Evolutionary conservation across 140 eudicot species (phyloP).

Genomic region (Cichorium intybus): DNA sequence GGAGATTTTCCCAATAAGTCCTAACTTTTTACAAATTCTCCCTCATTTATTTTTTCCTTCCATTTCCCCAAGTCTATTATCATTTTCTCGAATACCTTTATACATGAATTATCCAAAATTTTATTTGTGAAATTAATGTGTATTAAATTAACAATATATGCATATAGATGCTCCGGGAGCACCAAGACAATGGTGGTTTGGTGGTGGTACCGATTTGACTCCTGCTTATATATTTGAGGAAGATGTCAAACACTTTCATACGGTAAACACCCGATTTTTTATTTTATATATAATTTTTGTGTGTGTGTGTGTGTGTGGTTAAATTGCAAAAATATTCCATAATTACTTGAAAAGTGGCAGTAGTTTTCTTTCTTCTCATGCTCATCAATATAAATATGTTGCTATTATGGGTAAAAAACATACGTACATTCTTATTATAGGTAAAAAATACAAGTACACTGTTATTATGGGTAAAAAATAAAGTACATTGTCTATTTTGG

Average conservation of each 20-base stretch:
- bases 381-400: not conserved
- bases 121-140: not conserved
- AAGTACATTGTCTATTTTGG: not conserved
- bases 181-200: conserved; percentile 99
- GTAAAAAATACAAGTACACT: no score
- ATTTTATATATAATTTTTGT: no score
- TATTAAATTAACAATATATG: not conserved
- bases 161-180: conserved; percentile 95
- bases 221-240: conserved; percentile 97
- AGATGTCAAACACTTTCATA: conserved; percentile 92
- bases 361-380: no score
- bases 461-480: no score
- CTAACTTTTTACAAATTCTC: no score
- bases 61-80: not conserved
- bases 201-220: conserved; percentile 98
- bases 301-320: no score
- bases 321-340: conserved; percentile 12
- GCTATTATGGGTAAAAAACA: not conserved
- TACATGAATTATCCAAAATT: no score
- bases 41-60: no score
- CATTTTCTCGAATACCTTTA: no score
- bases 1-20: no score
- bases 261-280: conserved; percentile 39
- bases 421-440: no score
- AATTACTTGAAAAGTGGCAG: no score